Evolutionary conservation across 306 rosid species (phyloP).

Genomic region (cucumber (Cucumis sativus)): Cucumber_9930_V3 NC_026658.2:6427501-6428000

Average conservation of each 20-base stretch:
- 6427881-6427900: slow-evolving; percentile 99
- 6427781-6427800: neutral
- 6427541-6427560: neutral
- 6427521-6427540: neutral
- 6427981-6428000: no score
- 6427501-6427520: neutral
- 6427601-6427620: neutral
- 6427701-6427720: neutral
- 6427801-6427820: neutral
- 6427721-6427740: neutral
- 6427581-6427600: slow-evolving; percentile 2
- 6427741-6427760: neutral
- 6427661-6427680: neutral
- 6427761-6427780: neutral
- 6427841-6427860: no score
- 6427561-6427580: neutral
- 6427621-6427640: neutral
- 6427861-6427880: slow-evolving; percentile 60
- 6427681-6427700: neutral
- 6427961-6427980: no score
- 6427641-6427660: neutral
- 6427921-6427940: slow-evolving; percentile 29
- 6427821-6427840: no score
- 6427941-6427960: no score
- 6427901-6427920: slow-evolving; percentile 49